Evolutionary conservation across 2,329 filamentous ascomycete species (phyloP).

Genomic region (Herpotrichia juniperi): DNA sequence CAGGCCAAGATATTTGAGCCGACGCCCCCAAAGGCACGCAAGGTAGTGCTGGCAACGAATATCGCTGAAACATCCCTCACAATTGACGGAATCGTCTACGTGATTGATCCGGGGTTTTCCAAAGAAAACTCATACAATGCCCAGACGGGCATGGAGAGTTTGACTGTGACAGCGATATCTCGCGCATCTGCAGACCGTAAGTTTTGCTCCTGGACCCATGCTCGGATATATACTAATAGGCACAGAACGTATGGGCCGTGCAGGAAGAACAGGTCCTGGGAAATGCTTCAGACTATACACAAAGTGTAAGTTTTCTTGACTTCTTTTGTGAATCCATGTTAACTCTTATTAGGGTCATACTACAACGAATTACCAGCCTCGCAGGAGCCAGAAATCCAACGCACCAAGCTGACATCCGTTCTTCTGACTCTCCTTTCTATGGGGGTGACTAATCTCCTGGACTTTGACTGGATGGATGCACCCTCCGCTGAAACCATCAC

Average conservation of each 20-base stretch:
- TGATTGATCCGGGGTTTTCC: slow-evolving; percentile 93
- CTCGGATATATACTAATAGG: too few species aligned
- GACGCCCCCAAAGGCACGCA: slow-evolving; percentile 81
- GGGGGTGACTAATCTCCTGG: slow-evolving; percentile 88
- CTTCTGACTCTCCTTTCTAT: slow-evolving; percentile 87
- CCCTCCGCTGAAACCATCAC: slow-evolving; percentile 90
- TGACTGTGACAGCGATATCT: slow-evolving; percentile 90
- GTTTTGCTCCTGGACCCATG: too few species aligned
- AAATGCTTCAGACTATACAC: slow-evolving; percentile 75
- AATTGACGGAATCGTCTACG: slow-evolving; percentile 94
- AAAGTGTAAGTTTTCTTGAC: background rate
- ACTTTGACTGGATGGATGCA: slow-evolving; percentile 96
- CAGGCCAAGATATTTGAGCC: slow-evolving; percentile 96
- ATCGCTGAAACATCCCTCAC: slow-evolving; percentile 96
- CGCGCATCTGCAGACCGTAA: slow-evolving; percentile 91
- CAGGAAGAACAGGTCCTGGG: slow-evolving; percentile 87
- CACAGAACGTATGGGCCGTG: slow-evolving; percentile 89
- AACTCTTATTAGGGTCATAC: too few species aligned
- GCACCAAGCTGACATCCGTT: slow-evolving; percentile 83
- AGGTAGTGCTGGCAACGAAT: slow-evolving; percentile 93
- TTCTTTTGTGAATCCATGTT: too few species aligned
- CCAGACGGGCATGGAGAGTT: slow-evolving; percentile 86
- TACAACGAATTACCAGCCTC: slow-evolving; percentile 94
- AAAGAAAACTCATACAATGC: slow-evolving; percentile 96
- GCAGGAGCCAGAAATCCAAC: slow-evolving; percentile 90